These are phyloP conservation scores for Xylaria intraflava DNA, from an alignment of 495 filamentous ascomycete genomes.

Conservation along the genomic window DNA sequence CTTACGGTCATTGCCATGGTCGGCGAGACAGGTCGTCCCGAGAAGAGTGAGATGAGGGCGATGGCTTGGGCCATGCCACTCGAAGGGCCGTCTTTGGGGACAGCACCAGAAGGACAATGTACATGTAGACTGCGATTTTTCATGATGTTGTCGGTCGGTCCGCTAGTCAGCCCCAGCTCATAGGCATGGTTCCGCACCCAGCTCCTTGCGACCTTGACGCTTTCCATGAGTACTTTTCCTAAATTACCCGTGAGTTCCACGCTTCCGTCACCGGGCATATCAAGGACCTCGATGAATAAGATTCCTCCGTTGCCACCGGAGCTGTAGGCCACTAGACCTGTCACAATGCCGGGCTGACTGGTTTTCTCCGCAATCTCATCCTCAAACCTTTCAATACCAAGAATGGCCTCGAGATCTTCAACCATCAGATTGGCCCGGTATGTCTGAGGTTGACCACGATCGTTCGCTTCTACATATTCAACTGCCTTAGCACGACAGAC, in stretches of 20 bases:
- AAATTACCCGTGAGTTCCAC: slow-evolving; percentile 98
- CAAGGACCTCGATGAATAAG: slow-evolving; percentile 95
- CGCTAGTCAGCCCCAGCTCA: slow-evolving; percentile 75
- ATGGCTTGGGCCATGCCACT: slow-evolving; percentile 93
- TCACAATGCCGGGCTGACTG: slow-evolving; percentile 87
- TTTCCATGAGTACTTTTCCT: slow-evolving; percentile 96
- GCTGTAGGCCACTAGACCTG: slow-evolving; percentile 93
- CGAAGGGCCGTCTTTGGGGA: slow-evolving; percentile 86
- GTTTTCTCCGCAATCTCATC: slow-evolving; percentile 91
- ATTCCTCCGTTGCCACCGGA: slow-evolving; percentile 92
- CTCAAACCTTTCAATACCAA: slow-evolving; percentile 91
- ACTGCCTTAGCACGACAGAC: slow-evolving; percentile 95
- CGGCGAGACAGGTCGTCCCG: slow-evolving; percentile 79
- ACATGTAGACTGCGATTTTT: slow-evolving; percentile 91
- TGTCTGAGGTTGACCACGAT: slow-evolving; percentile 56
- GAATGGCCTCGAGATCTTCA: slow-evolving; percentile 78
- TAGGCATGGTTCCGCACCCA: slow-evolving; percentile 98
- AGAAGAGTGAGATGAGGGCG: slow-evolving; percentile 86
- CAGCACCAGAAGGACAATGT: slow-evolving; percentile 90
- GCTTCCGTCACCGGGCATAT: slow-evolving; percentile 89
- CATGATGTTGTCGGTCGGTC: slow-evolving; percentile 88
- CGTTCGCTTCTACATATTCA: slow-evolving; percentile 83
- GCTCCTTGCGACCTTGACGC: slow-evolving; percentile 85
- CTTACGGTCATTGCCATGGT: slow-evolving; percentile 86
- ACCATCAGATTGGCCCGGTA: slow-evolving; percentile 71